These are phyloP conservation scores for Tylopilus sp. DNA, from an alignment of 768 basidiomycete species.

Conservation along the genomic window DNA sequence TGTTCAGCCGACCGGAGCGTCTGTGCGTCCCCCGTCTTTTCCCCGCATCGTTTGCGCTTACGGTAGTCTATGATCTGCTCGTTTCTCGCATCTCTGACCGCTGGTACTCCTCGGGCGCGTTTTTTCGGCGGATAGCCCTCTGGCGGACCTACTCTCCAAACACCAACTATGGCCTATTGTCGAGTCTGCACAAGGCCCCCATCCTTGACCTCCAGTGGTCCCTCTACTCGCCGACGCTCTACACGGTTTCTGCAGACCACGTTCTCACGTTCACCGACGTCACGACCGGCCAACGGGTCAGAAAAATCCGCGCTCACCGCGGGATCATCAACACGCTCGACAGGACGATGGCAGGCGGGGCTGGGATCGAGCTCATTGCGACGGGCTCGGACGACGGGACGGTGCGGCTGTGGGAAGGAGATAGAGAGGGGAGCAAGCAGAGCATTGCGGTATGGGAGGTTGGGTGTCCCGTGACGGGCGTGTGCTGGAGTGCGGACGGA, in stretches of 20 bases:
- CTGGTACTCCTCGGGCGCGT: background rate
- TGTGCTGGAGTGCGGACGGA: constrained; percentile 91
- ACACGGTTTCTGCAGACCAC: constrained; percentile 90
- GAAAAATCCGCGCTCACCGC: constrained; percentile 83
- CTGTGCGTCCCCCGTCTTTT: constrained; percentile 51
- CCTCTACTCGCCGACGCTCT: constrained; percentile 64
- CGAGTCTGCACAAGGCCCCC: constrained; percentile 82
- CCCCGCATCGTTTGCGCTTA: background rate
- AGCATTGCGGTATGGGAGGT: constrained; percentile 78
- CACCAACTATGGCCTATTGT: constrained; percentile 86
- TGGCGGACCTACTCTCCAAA: constrained; percentile 94
- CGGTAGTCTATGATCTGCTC: background rate
- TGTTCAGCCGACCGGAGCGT: constrained; percentile 88
- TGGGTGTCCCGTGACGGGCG: constrained; percentile 88
- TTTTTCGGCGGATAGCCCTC: constrained; percentile 47
- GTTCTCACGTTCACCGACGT: constrained; percentile 73
- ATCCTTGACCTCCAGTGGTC: constrained; percentile 94
- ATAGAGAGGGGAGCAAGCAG: constrained; percentile 70
- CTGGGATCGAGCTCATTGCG: constrained; percentile 80
- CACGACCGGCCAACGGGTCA: constrained; percentile 76
- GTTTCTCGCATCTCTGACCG: background rate
- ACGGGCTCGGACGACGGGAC: constrained; percentile 92
- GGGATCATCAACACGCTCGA: constrained; percentile 91
- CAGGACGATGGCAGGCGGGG: constrained; percentile 78
- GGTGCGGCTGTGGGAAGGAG: constrained; percentile 93